Percentiles rank a stretch among this genome's conserved stretches.
Evolutionary conservation across 179 eudicot species (phyloP).

Genomic region (Camellia oleifera): DNA sequence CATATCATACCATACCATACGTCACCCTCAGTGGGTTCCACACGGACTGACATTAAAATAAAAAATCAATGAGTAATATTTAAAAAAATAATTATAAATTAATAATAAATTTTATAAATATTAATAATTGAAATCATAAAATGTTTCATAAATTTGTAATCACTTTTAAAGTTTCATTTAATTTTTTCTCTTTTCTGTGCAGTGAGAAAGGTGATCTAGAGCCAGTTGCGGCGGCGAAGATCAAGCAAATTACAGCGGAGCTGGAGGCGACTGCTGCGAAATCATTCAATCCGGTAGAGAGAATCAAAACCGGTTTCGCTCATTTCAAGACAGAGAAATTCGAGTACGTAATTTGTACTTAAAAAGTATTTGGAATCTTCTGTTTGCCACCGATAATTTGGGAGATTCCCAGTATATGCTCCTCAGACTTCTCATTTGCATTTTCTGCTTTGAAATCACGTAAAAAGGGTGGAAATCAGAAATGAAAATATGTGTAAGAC

Average conservation of each 20-base stretch:
- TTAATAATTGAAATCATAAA: too few species aligned
- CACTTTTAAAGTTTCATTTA: background rate
- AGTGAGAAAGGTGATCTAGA: constrained; percentile 46
- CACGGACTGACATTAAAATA: background rate
- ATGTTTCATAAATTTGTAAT: too few species aligned
- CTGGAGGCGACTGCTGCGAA: constrained; percentile 26
- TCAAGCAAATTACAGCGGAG: constrained; percentile 53
- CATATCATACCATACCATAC: too few species aligned
- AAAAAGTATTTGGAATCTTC: constrained; percentile 5
- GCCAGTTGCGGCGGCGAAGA: constrained; percentile 47
- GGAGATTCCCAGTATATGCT: constrained; percentile 9
- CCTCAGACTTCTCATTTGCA: background rate
- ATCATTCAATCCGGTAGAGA: constrained; percentile 35
- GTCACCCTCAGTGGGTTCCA: background rate
- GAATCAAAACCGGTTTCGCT: constrained; percentile 48
- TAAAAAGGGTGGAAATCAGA: too few species aligned
- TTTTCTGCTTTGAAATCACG: background rate
- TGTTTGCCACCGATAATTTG: background rate
- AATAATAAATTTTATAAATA: too few species aligned
- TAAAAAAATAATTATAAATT: too few species aligned
- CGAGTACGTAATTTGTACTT: constrained; percentile 40
- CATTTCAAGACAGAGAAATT: constrained; percentile 55
- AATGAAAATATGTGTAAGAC: too few species aligned
- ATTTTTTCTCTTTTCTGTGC: background rate
- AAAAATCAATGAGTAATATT: too few species aligned